Base-by-base conservation (phyloP, 345 rosid species). In the Heritiera fomes region DNA sequence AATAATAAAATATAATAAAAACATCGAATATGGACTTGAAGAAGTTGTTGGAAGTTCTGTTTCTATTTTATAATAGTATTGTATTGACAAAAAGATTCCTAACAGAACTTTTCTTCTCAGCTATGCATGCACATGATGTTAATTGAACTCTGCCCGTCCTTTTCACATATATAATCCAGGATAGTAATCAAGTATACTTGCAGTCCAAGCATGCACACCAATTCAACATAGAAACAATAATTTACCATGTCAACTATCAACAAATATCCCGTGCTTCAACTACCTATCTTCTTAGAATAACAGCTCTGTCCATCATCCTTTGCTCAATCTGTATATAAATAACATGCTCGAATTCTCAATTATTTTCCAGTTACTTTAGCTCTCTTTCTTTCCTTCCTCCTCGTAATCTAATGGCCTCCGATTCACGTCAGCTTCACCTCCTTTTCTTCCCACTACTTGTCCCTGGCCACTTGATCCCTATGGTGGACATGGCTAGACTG, bases 381-480 rank as follows among this genome's bases (percentile, higher is more conserved):
- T 7, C 61, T 58, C 3, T 18, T 56, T 56, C 23, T 56, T 56
- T 2, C 61, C 28, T 56, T 56, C 8, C 8, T 18, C 61, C 61
- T 23, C 28, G 28, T 23, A 53, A 20, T 12, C 5, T 15, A 4
- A 58, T 58, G 62, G 30, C 62, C 30, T 58, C 62, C 43, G 38
- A 73, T 46, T 13, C 8, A 58, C 28, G 4, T 1, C 28, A 73
- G 17, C 64, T 73, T n/a, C 76, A 56, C 23, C 2, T 73, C 1
- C 7, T 73, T 61, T 55, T 73, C 64, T 73, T 73, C 64, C 76
- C 76, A 15, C 58, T 15, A 23, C 58, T 55, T 60, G 76, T 50
- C 10, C 76, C 34, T 4, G 64, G 76, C 47, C 89, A 91, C 83
- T 81, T 84, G 86, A 87, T 89, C 49, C 94, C 91, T 43, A 76